These are phyloP conservation scores for Moricandia moricandioides DNA, from an alignment of 345 rosid genomes.

Conservation along the genomic window DNA sequence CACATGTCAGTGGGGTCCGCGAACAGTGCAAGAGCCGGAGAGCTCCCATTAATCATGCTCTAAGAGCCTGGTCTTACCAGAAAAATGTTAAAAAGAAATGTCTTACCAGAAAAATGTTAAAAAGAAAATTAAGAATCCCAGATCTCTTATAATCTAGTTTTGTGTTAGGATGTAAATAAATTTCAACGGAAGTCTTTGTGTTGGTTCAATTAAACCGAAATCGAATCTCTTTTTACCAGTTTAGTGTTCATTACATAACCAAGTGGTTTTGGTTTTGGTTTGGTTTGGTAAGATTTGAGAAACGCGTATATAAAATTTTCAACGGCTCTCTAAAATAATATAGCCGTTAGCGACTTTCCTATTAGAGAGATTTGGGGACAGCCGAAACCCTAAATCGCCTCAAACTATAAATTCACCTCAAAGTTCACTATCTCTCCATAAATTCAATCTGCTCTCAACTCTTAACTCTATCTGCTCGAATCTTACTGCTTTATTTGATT, in stretches of 20 bases:
- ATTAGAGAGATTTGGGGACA: background rate
- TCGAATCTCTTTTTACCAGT: background rate
- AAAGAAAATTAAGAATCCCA: too few relatives aligned
- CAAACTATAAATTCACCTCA: background rate
- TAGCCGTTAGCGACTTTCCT: background rate
- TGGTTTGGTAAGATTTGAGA: background rate
- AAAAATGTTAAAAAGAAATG: too few relatives aligned
- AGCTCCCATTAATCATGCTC: too few relatives aligned
- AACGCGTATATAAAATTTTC: background rate
- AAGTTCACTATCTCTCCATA: background rate
- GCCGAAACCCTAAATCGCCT: background rate
- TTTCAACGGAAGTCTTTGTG: background rate
- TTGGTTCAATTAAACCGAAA: background rate
- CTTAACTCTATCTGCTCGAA: background rate
- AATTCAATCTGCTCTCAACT: background rate
- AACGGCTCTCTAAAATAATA: background rate
- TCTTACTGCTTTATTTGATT: background rate
- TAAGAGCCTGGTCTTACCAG: too few relatives aligned
- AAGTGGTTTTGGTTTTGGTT: background rate
- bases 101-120: too few relatives aligned
- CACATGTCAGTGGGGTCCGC: too few relatives aligned
- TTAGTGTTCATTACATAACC: background rate
- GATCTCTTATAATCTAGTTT: too few relatives aligned
- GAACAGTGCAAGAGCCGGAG: too few relatives aligned
- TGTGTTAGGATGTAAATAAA: background rate